Percentiles rank a stretch among this genome's conserved stretches.
Evolutionary conservation across 352 stramenopile species (phyloP).

Genomic region (Globisporangium barbulae): DNA sequence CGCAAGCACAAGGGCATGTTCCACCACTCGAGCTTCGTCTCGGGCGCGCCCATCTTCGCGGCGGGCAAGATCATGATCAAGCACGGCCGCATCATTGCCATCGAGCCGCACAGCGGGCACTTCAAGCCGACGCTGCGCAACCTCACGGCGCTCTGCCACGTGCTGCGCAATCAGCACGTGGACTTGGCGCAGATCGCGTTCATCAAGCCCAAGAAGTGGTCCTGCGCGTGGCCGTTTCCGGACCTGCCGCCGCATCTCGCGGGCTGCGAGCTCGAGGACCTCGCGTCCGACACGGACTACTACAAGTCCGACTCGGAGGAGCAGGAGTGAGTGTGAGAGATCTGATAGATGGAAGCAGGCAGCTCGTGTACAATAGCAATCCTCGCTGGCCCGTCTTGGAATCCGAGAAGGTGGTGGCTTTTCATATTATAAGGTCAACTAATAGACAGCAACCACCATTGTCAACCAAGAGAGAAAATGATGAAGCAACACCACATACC

Average conservation of each 20-base stretch:
- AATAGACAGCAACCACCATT: background rate
- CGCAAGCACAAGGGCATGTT: constrained; percentile 74
- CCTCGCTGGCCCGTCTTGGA: background rate
- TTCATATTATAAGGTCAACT: constrained; percentile 2
- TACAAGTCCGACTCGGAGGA: constrained; percentile 41
- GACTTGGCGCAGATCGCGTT: constrained; percentile 45
- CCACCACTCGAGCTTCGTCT: constrained; percentile 79
- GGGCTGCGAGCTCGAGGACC: constrained; percentile 35
- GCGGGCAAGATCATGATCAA: constrained; percentile 67
- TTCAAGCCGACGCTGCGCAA: constrained; percentile 62
- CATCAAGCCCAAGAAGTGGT: constrained; percentile 71
- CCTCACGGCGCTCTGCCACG: constrained; percentile 36
- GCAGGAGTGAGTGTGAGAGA: background rate
- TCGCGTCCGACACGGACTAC: constrained; percentile 50
- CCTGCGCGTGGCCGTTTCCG: constrained; percentile 53
- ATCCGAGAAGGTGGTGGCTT: background rate
- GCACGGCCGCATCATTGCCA: constrained; percentile 46
- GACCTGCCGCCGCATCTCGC: constrained; percentile 20
- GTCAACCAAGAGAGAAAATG: background rate
- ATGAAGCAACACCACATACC: background rate
- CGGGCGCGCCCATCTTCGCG: constrained; percentile 53
- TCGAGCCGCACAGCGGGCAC: constrained; percentile 75
- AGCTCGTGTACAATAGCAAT: constrained; percentile 2
- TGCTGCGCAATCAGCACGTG: constrained; percentile 36
- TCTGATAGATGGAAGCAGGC: background rate